phyloP scores from a whole-genome alignment of 2,329 filamentous ascomycete species.

The Ophiocordyceps robertsii region DNA sequence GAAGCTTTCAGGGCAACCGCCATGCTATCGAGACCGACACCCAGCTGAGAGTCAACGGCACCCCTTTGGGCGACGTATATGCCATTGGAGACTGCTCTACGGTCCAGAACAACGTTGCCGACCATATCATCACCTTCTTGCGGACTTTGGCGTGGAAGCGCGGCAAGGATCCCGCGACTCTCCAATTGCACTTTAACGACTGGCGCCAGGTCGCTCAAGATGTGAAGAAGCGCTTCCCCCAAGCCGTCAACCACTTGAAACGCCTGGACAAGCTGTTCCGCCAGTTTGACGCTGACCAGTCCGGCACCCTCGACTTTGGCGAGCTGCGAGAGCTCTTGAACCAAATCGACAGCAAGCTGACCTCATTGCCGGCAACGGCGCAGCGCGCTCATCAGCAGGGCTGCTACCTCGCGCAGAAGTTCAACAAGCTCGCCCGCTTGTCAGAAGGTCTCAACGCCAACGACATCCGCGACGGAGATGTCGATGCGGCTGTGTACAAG shows the following conservation, averaged over 20 bases:
- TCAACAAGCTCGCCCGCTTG: slow-evolving; percentile 77
- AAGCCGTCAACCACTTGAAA: slow-evolving; percentile 74
- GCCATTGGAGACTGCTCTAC: slow-evolving; percentile 93
- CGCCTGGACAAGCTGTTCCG: slow-evolving; percentile 84
- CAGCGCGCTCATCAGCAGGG: slow-evolving; percentile 96
- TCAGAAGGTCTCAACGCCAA: slow-evolving; percentile 66
- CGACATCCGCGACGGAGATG: slow-evolving; percentile 72
- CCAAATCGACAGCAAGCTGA: slow-evolving; percentile 91
- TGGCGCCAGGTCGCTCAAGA: slow-evolving; percentile 76
- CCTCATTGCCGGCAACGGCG: slow-evolving; percentile 84
- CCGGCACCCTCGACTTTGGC: slow-evolving; percentile 84
- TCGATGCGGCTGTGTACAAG: slow-evolving; percentile 86
- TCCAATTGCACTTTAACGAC: slow-evolving; percentile 75
- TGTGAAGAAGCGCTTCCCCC: slow-evolving; percentile 81
- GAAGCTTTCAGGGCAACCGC: slow-evolving; percentile 65
- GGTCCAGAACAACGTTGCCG: slow-evolving; percentile 92
- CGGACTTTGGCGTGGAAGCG: slow-evolving; percentile 84
- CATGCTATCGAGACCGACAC: slow-evolving; percentile 91
- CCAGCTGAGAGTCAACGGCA: slow-evolving; percentile 77
- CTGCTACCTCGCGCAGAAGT: slow-evolving; percentile 79
- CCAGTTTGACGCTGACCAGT: slow-evolving; percentile 86
- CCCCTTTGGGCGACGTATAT: slow-evolving; percentile 88
- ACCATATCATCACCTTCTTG: slow-evolving; percentile 82
- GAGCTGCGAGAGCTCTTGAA: slow-evolving; percentile 79
- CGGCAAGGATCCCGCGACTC: slow-evolving; percentile 76